Evolutionary conservation across 164 flowering plant genomes (phyloP).

Genomic region (Malania oleifera): DNA sequence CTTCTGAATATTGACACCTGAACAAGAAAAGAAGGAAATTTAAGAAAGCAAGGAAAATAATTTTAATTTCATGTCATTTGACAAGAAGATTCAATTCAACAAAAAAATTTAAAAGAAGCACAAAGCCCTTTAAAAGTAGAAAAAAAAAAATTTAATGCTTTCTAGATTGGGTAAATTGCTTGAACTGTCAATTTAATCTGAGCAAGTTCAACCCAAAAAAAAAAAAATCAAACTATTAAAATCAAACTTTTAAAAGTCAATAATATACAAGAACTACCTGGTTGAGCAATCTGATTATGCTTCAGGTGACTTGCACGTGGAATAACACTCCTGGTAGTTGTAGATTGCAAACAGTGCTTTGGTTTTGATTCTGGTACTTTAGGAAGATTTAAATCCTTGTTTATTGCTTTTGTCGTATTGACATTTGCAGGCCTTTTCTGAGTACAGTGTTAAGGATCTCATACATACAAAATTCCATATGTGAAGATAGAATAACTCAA

Average conservation of each 20-base stretch:
- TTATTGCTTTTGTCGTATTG: conserved; percentile 22
- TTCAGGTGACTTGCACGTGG: conserved; percentile 24
- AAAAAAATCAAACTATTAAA: conserved; percentile 1
- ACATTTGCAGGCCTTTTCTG: conserved; percentile 48
- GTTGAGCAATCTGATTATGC: conserved; percentile 26
- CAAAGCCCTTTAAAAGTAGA: conserved; percentile 4
- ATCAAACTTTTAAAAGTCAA: neutral
- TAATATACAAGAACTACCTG: conserved; percentile 29
- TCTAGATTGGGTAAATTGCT: too few relatives aligned
- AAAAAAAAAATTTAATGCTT: too few relatives aligned
- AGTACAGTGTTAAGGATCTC: conserved; percentile 53
- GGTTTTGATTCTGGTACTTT: conserved; percentile 34
- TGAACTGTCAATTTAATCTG: neutral
- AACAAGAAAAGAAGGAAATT: neutral
- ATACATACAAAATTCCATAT: neutral
- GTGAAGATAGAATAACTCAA: neutral
- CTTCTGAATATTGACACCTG: conserved; percentile 29
- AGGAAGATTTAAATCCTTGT: conserved; percentile 39
- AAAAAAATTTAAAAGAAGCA: too few relatives aligned
- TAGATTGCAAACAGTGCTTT: conserved; percentile 22
- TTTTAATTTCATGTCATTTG: too few relatives aligned
- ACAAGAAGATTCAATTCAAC: too few relatives aligned
- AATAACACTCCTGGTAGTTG: conserved; percentile 21
- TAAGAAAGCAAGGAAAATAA: neutral
- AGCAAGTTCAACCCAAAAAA: neutral